phyloP scores from a whole-genome alignment of 805 yeast genomes.

The Candida odintsovae region DNA sequence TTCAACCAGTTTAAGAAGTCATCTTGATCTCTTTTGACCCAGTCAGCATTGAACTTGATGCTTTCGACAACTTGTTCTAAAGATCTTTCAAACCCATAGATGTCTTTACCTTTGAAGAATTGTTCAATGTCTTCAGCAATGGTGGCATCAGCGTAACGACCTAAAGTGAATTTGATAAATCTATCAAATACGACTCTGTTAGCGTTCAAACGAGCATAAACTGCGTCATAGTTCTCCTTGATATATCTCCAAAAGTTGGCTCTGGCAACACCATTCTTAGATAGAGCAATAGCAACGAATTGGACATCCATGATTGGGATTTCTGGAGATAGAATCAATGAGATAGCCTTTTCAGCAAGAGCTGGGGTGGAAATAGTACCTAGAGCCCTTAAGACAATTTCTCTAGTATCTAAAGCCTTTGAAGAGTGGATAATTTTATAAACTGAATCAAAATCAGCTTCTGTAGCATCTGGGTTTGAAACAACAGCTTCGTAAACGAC shows the following conservation, averaged over 20 bases:
- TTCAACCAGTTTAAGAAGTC: conserved; percentile 45
- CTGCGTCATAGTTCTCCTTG: conserved; percentile 60
- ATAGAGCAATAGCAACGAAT: conserved; percentile 67
- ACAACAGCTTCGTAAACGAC: conserved; percentile 56
- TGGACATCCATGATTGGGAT: conserved; percentile 68
- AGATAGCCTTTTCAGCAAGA: conserved; percentile 48
- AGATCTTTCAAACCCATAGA: conserved; percentile 57
- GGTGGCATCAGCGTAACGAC: conserved; percentile 50
- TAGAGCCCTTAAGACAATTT: conserved; percentile 58
- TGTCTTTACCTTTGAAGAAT: conserved; percentile 46
- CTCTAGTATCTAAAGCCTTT: conserved; percentile 55
- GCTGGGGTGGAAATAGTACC: conserved; percentile 53
- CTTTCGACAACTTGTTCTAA: conserved; percentile 59
- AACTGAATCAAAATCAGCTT: conserved; percentile 54
- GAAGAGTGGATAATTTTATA: conserved; percentile 53
- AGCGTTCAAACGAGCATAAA: conserved; percentile 65
- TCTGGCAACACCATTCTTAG: conserved; percentile 56
- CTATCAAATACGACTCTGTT: conserved; percentile 72
- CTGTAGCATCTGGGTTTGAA: conserved; percentile 60
- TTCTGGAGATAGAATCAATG: conserved; percentile 46
- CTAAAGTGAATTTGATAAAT: conserved; percentile 57
- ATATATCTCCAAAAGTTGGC: conserved; percentile 68
- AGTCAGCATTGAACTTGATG: conserved; percentile 46
- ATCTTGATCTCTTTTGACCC: conserved; percentile 51
- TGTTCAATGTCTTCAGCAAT: conserved; percentile 43